Percentiles rank a stretch among this genome's conserved stretches.
phyloP scores from a whole-genome alignment of 176 grass and related monocot species.

The Triticum urartu region DNA sequence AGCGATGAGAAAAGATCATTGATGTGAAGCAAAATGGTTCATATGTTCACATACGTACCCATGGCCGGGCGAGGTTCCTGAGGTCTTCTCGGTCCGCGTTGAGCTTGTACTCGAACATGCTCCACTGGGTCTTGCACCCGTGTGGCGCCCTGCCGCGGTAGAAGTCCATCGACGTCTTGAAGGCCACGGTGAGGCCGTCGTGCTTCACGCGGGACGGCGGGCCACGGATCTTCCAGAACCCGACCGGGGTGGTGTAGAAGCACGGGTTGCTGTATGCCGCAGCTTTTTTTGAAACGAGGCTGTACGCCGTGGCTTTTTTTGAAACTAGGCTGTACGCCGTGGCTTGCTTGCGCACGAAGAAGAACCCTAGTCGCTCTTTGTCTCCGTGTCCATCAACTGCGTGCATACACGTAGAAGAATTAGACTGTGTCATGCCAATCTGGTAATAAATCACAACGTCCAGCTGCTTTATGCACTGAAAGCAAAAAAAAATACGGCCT shows the following conservation, averaged over 20 bases:
- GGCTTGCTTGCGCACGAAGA: neutral
- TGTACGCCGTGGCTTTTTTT: neutral
- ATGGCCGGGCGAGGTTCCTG: neutral
- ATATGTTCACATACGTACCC: conserved; percentile 1
- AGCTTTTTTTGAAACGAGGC: too few species aligned
- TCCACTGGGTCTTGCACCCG: conserved; percentile 16
- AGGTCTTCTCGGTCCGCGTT: neutral
- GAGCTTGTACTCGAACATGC: conserved; percentile 29
- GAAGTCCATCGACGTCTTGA: conserved; percentile 10
- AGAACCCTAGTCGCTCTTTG: conserved; percentile 11
- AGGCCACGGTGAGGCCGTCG: neutral
- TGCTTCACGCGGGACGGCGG: neutral
- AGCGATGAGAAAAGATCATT: neutral
- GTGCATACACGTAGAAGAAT: too few species aligned
- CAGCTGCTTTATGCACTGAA: too few species aligned
- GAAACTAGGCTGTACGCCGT: neutral
- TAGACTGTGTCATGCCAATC: too few species aligned
- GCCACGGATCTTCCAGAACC: conserved; percentile 5
- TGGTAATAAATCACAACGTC: too few species aligned
- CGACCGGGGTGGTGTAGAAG: neutral
- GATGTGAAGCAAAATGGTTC: neutral
- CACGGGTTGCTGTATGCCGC: neutral
- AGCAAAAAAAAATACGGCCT: too few species aligned
- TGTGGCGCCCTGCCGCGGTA: conserved; percentile 6
- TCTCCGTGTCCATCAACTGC: conserved; percentile 1